Base-by-base conservation (phyloP, 164 flowering plant species). In the Vitis labrusca region DNA sequence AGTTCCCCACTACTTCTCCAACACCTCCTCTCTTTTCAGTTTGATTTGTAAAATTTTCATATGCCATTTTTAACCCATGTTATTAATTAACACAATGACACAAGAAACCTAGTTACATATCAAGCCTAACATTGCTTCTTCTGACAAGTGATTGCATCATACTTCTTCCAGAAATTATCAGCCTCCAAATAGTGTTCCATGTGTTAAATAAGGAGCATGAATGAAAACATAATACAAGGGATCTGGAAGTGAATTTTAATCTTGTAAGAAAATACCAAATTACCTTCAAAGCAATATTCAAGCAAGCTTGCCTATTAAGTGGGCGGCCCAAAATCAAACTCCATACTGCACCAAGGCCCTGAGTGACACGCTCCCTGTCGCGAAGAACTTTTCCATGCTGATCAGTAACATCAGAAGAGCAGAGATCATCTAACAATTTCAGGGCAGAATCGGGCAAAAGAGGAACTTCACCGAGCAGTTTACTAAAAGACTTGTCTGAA, bases 331-430 rank as follows among this genome's bases (percentile, higher is more conserved):
- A 74, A 76, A 96, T 89, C 81, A 93, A 84, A 85, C 90, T 89
- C 99, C 99, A 96, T 23, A 92, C 88, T 69, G 94, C 93, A 76
- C 97, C 98, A 78, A 96, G 97, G 72, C 98, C 99, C 74, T 96
- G 98, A 73, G 94, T 92, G 67, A 96, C 91, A 82, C 99, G 97
- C 73, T 96, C 98, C 71, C 82, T 81, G 65, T 93, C 98, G 73
- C 87, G 89, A 17, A 66, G 69, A 76, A 82, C 87, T 72, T 81
- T 83, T 65, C 85, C 93, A 59, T 65, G 68, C 44, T 75, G 50
- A 70, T 85, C 80, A 76, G 44, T 73, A 47, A 83, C 78, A 59
- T 82, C 85, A 52, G 85, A 75, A 72, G 62, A 81, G 83, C 99
- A 96, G 37, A 96, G 86, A 64, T 93, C 88, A 62, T 89, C 89